Evolutionary conservation across 129 eudicot species (phyloP).

Genomic region (Helianthus tuberosus): DNA sequence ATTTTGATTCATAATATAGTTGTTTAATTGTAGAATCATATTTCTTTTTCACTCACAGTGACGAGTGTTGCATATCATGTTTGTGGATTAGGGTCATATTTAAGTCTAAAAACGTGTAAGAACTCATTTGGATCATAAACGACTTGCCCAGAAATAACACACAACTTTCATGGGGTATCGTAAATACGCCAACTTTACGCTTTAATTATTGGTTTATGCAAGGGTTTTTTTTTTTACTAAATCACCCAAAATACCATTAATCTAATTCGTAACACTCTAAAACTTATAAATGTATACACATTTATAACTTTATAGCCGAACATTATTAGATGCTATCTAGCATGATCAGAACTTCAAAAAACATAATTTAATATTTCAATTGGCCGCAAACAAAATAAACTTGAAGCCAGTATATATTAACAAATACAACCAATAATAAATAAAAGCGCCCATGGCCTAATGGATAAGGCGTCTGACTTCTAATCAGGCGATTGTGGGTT

Average conservation of each 20-base stretch:
- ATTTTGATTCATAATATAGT: too few species aligned
- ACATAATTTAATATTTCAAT: background rate
- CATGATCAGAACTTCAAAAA: background rate
- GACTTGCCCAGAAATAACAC: too few species aligned
- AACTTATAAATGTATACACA: background rate
- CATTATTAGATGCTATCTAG: background rate
- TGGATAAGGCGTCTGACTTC: slow-evolving; percentile 99
- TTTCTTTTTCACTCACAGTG: too few species aligned
- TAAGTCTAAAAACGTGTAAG: too few species aligned
- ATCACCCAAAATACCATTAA: background rate
- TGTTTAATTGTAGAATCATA: too few species aligned
- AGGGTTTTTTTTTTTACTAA: background rate
- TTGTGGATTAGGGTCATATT: too few species aligned
- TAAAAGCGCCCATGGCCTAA: slow-evolving; percentile 94
- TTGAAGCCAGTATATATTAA: background rate
- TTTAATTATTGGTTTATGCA: background rate
- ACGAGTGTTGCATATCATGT: too few species aligned
- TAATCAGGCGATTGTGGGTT: slow-evolving; percentile 99
- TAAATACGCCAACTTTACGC: background rate
- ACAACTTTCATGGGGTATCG: too few species aligned
- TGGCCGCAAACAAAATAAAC: background rate
- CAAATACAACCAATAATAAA: background rate
- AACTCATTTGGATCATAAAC: too few species aligned
- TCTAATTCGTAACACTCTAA: background rate
- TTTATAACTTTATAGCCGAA: background rate